Base-by-base conservation (phyloP, 169 alveolate genomes). In the Haemoproteus tartakovskyi region DNA sequence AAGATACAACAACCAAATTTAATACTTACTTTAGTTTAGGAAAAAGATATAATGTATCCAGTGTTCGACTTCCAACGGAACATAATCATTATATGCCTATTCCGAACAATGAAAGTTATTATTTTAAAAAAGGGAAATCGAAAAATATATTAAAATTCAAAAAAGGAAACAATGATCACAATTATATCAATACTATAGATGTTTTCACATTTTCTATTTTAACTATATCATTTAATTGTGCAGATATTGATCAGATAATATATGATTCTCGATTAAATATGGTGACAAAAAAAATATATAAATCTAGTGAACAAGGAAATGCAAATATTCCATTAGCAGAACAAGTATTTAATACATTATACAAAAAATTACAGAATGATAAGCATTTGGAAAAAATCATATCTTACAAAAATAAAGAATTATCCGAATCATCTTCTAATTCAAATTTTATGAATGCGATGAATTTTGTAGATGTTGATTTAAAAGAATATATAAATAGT, bases 191-290 rank as follows among this genome's bases (percentile, higher is more conserved):
- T 27, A 14, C 12, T 40, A 24, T 70, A 4, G 84, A 70, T 16
- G 45, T 38, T 9, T 45, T 56, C 3, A 33, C 84, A 6, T 27
- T 70, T 2, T 27, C 84, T 8, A 36, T 70, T 2, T 18, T 70
- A 36, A 56, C 78, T 21, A 22, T 18, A 11, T 1, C 16, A 11
- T 70, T 41, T 47, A 70, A 70, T 18, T 70, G 84, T 60, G 84
- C 84, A 0, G 84, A 70, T 47, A 70, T 70, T 9, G 84, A 70
- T 16, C 78, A 70, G 19, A 29, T 70, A 36, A 47, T 56, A 2
- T 30, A 43, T 16, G 41, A 61, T 0, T 22, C 27, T 1, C 24
- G 29, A 18, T 9, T 46, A 24, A 56, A 27, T 11, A 27, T 9
- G 4, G 21, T 67, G 14, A 67, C 46, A 21, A 50, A 18, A 19